phyloP scores from a whole-genome alignment of 768 basidiomycete genomes.

The Lepiota venenata region DNA sequence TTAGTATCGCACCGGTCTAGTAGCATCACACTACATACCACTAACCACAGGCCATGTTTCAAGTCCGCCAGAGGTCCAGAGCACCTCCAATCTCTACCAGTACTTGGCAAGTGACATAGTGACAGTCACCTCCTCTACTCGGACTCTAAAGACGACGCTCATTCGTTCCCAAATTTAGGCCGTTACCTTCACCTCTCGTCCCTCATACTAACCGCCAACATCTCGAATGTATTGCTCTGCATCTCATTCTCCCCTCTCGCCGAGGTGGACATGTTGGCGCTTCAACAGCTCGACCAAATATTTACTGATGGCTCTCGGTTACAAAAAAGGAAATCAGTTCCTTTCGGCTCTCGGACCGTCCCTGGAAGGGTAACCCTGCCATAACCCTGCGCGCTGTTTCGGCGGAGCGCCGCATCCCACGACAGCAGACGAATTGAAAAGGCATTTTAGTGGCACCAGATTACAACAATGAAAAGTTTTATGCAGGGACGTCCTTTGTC shows the following conservation, averaged over 20 bases:
- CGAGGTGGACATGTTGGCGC: too few species aligned
- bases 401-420: neutral
- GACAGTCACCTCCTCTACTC: conserved; percentile 7
- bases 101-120: conserved; percentile 4
- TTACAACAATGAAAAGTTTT: neutral
- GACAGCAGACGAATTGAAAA: neutral
- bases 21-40: too few species aligned
- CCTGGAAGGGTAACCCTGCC: conserved; percentile 1
- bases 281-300: neutral
- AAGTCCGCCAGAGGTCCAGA: too few species aligned
- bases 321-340: conserved; percentile 5
- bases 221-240: neutral
- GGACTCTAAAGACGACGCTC: neutral
- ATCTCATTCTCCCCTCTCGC: neutral
- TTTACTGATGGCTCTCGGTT: neutral
- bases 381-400: conserved; percentile 5
- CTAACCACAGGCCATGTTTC: too few species aligned
- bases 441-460: neutral
- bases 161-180: neutral
- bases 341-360: neutral
- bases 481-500: too few species aligned
- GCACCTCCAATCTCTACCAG: neutral
- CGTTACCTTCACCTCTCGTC: neutral
- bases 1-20: too few species aligned
- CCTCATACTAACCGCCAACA: conserved; percentile 2